phyloP scores from a whole-genome alignment of 768 basidiomycete genomes.

The Trametes coccinea region DNA sequence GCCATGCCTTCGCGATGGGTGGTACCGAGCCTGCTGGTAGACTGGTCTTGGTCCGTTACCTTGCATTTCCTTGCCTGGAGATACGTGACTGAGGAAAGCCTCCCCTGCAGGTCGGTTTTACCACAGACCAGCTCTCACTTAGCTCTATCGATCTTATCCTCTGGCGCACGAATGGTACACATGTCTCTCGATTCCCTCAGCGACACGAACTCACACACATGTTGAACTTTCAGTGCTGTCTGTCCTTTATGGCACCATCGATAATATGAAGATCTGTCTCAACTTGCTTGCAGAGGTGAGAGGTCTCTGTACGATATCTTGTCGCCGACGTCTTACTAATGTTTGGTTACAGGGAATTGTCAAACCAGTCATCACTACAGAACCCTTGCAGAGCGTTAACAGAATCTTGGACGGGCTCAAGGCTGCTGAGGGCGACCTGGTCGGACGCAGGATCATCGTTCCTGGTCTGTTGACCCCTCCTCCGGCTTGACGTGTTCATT shows the following conservation, averaged over 20 bases:
- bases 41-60: too few species aligned
- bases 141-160: conserved; percentile 6
- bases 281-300: conserved; percentile 8
- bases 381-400: conserved; percentile 8
- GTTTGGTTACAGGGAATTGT: background rate
- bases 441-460: conserved; percentile 4
- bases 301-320: too few species aligned
- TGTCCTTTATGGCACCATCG: conserved; percentile 4
- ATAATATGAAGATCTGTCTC: conserved; percentile 8
- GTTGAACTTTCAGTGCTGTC: background rate
- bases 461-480: too few species aligned
- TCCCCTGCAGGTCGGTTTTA: background rate
- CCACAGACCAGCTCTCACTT: conserved; percentile 3
- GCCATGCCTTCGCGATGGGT: too few species aligned
- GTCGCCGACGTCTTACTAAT: too few species aligned
- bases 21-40: too few species aligned
- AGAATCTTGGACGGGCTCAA: conserved; percentile 9
- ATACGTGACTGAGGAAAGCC: background rate
- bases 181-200: too few species aligned
- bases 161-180: conserved; percentile 1
- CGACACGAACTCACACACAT: too few species aligned
- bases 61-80: too few species aligned
- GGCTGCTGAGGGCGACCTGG: background rate
- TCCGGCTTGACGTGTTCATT: too few species aligned
- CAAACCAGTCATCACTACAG: conserved; percentile 2